Conservation (phyloP, 169 alveolate genomes). For the Eimeria praecox region DNA sequence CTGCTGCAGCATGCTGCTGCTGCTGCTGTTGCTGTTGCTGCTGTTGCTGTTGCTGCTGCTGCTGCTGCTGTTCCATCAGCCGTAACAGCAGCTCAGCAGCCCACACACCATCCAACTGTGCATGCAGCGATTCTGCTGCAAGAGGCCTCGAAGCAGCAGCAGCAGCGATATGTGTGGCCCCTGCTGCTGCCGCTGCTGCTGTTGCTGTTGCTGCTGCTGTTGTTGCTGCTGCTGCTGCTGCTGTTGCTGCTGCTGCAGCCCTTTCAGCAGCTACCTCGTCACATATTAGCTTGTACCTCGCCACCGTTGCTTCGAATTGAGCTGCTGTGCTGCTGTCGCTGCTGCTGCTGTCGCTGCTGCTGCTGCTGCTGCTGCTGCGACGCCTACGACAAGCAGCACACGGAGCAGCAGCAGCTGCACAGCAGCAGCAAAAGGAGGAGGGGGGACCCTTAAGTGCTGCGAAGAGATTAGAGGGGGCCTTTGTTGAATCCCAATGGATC, state of each 20-base stretch:
- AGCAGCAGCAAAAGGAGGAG: slow-evolving; percentile 44
- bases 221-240: not conserved
- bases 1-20: slow-evolving; percentile 30
- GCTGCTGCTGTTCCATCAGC: slow-evolving; percentile 13
- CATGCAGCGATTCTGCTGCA: not conserved
- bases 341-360: slow-evolving; percentile 42
- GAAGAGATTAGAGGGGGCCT: slow-evolving; percentile 6
- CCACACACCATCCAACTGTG: not conserved
- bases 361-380: slow-evolving; percentile 16
- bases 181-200: slow-evolving; percentile 47
- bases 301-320: not conserved
- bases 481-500: not conserved
- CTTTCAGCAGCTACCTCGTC: not conserved
- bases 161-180: not conserved
- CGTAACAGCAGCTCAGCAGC: not conserved
- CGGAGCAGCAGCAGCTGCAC: not conserved
- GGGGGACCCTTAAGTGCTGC: not conserved
- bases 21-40: slow-evolving; percentile 47
- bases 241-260: not conserved
- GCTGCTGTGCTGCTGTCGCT: slow-evolving; percentile 12
- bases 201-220: slow-evolving; percentile 45
- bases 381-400: slow-evolving; percentile 42
- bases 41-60: slow-evolving; percentile 52
- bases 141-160: not conserved
- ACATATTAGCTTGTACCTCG: not conserved